Percentiles rank a stretch among this genome's conserved stretches.
These are phyloP conservation scores for Talaromyces sp. DNA, from an alignment of 2,329 filamentous ascomycete species.

Conservation along the genomic window DNA sequence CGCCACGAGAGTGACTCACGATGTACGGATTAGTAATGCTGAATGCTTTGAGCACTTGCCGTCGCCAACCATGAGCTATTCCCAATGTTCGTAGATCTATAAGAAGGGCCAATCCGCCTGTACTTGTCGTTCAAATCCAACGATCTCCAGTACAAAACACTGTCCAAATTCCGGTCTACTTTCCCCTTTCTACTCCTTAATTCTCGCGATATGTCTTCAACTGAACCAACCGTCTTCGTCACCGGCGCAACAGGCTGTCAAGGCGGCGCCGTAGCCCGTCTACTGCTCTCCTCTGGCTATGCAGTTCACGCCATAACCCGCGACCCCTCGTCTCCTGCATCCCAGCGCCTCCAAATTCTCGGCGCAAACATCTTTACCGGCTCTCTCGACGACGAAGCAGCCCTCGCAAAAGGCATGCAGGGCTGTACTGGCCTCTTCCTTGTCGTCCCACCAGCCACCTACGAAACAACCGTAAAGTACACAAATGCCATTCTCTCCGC, in stretches of 20 bases:
- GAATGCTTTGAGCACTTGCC: neutral
- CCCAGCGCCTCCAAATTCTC: conserved; percentile 27
- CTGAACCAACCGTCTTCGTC: conserved; percentile 25
- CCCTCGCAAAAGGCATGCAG: conserved; percentile 27
- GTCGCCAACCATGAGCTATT: neutral
- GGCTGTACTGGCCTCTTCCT: conserved; percentile 32
- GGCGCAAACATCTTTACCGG: conserved; percentile 33
- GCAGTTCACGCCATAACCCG: conserved; percentile 34
- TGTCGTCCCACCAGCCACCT: conserved; percentile 22
- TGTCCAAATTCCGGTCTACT: too few relatives aligned
- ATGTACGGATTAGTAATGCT: too few relatives aligned
- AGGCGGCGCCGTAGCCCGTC: conserved; percentile 28
- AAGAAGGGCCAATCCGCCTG: neutral
- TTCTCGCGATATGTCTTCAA: conserved; percentile 2
- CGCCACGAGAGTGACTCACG: neutral
- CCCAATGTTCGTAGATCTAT: neutral
- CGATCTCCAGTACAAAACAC: neutral
- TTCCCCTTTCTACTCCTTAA: neutral
- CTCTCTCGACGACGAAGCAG: conserved; percentile 29
- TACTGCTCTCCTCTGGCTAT: conserved; percentile 28
- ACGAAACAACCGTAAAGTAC: conserved; percentile 24
- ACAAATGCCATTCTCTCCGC: conserved; percentile 26
- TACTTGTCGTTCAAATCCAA: neutral
- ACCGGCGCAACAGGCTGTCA: conserved; percentile 32
- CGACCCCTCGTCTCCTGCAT: conserved; percentile 26